phyloP scores from a whole-genome alignment of 441 rosid genomes.

The Sinapis alba region DNA sequence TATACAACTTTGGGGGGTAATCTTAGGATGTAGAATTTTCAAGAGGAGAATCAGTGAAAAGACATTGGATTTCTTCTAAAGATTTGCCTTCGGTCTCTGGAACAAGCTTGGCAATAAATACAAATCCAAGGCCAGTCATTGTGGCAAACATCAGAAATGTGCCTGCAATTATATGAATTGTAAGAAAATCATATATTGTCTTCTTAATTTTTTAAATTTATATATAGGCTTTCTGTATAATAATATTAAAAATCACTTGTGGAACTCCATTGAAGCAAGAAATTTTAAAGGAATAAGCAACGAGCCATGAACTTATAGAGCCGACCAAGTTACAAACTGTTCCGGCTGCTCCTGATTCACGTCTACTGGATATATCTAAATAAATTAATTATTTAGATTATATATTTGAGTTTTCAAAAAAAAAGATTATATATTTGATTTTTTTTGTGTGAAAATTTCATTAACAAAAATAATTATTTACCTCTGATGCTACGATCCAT shows the following conservation, averaged over 20 bases:
- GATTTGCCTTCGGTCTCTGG: conserved; percentile 54
- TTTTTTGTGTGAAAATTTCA: background rate
- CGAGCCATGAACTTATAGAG: conserved; percentile 26
- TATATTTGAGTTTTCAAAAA: background rate
- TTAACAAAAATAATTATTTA: background rate
- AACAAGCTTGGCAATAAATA: conserved; percentile 37
- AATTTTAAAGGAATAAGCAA: conserved; percentile 25
- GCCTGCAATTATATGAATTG: conserved; percentile 31
- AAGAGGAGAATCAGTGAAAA: conserved; percentile 18
- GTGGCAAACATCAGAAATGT: conserved; percentile 39
- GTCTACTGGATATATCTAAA: conserved; percentile 22
- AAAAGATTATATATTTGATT: background rate
- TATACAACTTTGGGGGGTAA: background rate
- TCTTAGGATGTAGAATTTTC: background rate
- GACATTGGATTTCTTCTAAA: conserved; percentile 49
- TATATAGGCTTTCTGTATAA: background rate
- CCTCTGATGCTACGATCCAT: conserved; percentile 33
- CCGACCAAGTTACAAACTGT: conserved; percentile 19
- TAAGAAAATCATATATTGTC: background rate
- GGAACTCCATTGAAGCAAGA: conserved; percentile 27
- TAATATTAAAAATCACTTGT: conserved; percentile 3
- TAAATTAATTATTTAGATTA: background rate
- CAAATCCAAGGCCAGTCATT: conserved; percentile 7
- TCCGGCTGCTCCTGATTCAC: conserved; percentile 31
- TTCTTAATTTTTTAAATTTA: background rate